A percentile compares a stretch with the other conserved stretches of the same genome.
Evolutionary conservation across 208 protist species (phyloP).

Genomic region (Trichomonas gallinae): DNA sequence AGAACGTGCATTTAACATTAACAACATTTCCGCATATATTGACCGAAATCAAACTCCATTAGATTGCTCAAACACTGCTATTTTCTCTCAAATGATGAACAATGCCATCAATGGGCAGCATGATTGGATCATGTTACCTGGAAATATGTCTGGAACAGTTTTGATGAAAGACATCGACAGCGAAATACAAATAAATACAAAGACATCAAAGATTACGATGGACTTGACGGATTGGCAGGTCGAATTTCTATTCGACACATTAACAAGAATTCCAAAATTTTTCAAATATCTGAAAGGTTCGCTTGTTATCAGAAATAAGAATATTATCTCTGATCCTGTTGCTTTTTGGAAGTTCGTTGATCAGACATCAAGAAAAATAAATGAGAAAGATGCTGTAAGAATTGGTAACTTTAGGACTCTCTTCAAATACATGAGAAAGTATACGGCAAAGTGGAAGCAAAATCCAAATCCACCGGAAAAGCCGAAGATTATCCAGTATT

Average conservation of each 20-base stretch:
- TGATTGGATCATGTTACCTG: background rate
- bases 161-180: background rate
- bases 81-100: background rate
- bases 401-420: background rate
- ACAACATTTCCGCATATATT: background rate
- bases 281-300: background rate
- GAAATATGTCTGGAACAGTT: background rate
- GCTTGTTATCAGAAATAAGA: background rate
- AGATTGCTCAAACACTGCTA: background rate
- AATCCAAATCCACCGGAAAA: background rate
- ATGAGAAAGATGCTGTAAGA: background rate
- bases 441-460: background rate
- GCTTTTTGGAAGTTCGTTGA: background rate
- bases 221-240: background rate
- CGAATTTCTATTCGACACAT: background rate
- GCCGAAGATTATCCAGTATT: background rate
- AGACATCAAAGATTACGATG: background rate
- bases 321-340: background rate
- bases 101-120: background rate
- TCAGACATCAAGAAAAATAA: background rate
- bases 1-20: background rate
- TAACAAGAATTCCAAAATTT: background rate
- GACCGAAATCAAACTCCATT: background rate
- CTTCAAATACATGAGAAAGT: background rate
- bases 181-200: background rate